Percentiles rank a stretch among this genome's conserved stretches.
Conservation (phyloP, 176 grass and related monocot genomes). For the Musa troglodytarum region DNA sequence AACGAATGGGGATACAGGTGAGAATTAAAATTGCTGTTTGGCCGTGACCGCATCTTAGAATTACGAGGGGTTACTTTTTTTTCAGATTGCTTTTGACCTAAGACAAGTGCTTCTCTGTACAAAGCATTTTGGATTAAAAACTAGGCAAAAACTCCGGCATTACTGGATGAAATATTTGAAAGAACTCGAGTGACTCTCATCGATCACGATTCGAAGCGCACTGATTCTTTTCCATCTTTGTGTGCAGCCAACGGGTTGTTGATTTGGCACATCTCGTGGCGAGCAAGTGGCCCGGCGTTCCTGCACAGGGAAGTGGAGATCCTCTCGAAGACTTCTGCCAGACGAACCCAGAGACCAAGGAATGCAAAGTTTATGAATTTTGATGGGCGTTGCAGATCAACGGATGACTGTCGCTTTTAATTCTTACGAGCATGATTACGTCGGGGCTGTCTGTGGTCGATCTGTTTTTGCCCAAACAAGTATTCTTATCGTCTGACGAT, state of each 20-base stretch:
- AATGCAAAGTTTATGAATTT: slow-evolving; percentile 93
- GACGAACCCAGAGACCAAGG: slow-evolving; percentile 62
- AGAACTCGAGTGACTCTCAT: not conserved
- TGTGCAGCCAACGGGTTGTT: slow-evolving; percentile 76
- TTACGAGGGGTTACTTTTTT: too few relatives aligned
- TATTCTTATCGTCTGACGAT: too few relatives aligned
- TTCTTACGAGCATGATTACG: too few relatives aligned
- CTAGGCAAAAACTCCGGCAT: too few relatives aligned
- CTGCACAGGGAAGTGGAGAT: slow-evolving; percentile 47
- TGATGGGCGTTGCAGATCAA: not conserved
- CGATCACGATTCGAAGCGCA: not conserved
- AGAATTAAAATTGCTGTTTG: not conserved
- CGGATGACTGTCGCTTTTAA: too few relatives aligned
- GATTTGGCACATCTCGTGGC: slow-evolving; percentile 94
- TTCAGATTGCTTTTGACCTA: not conserved
- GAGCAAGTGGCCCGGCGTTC: slow-evolving; percentile 57
- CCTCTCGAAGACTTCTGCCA: slow-evolving; percentile 94
- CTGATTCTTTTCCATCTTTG: not conserved
- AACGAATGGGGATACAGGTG: slow-evolving; percentile 99
- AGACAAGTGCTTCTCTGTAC: not conserved
- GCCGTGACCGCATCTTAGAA: not conserved
- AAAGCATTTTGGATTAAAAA: not conserved
- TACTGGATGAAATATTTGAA: too few relatives aligned
- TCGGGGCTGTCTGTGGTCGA: too few relatives aligned
- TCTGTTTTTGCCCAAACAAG: too few relatives aligned